These are phyloP conservation scores for Malus sylvestris DNA, from an alignment of 306 rosid genomes.

Conservation along the genomic window DNA sequence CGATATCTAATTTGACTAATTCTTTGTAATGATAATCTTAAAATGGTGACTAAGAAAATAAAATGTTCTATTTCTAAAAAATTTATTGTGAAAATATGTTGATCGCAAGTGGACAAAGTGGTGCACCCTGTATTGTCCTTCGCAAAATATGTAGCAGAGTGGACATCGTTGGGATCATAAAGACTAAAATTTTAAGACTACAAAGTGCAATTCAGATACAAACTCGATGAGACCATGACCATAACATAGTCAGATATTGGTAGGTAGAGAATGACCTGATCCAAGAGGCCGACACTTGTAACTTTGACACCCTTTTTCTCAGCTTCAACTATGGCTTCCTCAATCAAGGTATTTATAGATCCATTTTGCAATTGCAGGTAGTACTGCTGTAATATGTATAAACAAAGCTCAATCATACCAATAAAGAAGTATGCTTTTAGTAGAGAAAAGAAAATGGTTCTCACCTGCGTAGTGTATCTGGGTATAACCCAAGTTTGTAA, in stretches of 20 bases:
- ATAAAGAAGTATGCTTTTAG: too few relatives aligned
- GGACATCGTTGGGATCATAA: background rate
- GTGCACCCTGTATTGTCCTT: too few relatives aligned
- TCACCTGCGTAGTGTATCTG: constrained; percentile 17
- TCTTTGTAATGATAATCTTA: too few relatives aligned
- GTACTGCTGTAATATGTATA: constrained; percentile 13
- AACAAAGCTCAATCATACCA: background rate
- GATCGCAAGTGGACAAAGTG: too few relatives aligned
- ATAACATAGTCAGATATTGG: background rate
- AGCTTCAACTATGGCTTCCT: constrained; percentile 30
- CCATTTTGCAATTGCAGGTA: constrained; percentile 13
- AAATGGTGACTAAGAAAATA: too few relatives aligned
- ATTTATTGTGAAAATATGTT: too few relatives aligned
- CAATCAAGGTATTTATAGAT: constrained; percentile 25
- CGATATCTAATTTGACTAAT: too few relatives aligned
- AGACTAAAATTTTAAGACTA: background rate
- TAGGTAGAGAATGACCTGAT: constrained; percentile 21
- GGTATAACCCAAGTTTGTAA: constrained; percentile 35
- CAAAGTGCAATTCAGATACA: background rate
- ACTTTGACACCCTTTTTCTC: constrained; percentile 30
- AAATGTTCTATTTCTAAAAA: too few relatives aligned
- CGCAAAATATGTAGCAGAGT: background rate
- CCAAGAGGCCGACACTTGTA: constrained; percentile 29
- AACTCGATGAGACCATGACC: background rate
- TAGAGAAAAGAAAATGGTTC: background rate